These are phyloP conservation scores for Cronartium quercuum DNA, from an alignment of 1,284 basidiomycete species.

Conservation along the genomic window DNA sequence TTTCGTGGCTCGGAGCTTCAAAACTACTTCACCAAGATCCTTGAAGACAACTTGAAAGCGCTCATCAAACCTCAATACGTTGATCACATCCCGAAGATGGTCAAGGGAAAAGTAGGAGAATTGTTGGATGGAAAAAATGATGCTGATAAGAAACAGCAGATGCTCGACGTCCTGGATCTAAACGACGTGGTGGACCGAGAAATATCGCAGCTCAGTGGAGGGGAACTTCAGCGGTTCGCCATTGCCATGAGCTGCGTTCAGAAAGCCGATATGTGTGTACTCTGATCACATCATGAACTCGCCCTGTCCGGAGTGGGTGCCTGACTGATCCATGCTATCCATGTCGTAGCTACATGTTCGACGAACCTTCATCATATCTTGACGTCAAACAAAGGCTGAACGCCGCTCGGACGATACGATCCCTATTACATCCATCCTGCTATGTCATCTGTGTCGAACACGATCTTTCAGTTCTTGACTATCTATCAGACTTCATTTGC, in stretches of 20 bases:
- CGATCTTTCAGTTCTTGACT: slow-evolving; percentile 92
- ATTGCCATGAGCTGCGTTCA: slow-evolving; percentile 90
- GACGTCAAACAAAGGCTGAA: slow-evolving; percentile 88
- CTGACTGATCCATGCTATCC: too few species aligned
- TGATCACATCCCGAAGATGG: slow-evolving; percentile 89
- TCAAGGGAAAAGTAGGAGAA: slow-evolving; percentile 82
- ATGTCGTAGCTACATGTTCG: slow-evolving; percentile 75
- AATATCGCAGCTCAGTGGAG: slow-evolving; percentile 77
- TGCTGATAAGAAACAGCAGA: slow-evolving; percentile 70
- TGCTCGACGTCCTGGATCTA: slow-evolving; percentile 77
- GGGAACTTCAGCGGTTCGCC: slow-evolving; percentile 92
- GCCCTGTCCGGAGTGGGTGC: neutral
- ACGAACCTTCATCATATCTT: slow-evolving; percentile 93
- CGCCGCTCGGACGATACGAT: slow-evolving; percentile 92
- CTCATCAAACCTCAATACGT: slow-evolving; percentile 99
- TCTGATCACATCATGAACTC: too few species aligned
- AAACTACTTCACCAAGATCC: slow-evolving; percentile 97
- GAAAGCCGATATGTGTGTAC: slow-evolving; percentile 73
- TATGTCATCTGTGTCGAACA: slow-evolving; percentile 96
- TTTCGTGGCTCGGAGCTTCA: slow-evolving; percentile 95
- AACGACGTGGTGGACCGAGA: slow-evolving; percentile 76
- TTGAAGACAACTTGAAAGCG: slow-evolving; percentile 94
- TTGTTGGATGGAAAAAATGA: slow-evolving; percentile 73
- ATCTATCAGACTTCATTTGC: slow-evolving; percentile 93
- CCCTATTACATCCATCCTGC: slow-evolving; percentile 67